Evolutionary conservation across 495 filamentous ascomycete species (phyloP).

Genomic region (Acidiella bohemica): DNA sequence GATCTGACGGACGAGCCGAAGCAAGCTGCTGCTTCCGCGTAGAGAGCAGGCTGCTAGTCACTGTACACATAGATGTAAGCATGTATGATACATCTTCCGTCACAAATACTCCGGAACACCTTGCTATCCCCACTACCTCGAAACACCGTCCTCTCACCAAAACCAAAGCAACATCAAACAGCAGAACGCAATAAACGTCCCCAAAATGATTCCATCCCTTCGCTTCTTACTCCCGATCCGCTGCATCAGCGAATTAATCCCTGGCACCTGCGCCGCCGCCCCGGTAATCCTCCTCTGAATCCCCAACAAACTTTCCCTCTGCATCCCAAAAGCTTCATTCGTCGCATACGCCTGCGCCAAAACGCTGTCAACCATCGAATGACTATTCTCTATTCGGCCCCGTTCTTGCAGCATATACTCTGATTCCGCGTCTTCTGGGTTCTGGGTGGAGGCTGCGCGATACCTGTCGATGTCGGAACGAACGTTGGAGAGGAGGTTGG

Average conservation of each 20-base stretch:
- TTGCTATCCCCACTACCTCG: not conserved
- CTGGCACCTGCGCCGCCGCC: constrained; percentile 80
- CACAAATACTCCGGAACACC: constrained; percentile 1
- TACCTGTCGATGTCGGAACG: constrained; percentile 86
- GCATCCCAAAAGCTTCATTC: constrained; percentile 76
- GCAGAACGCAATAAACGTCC: constrained; percentile 77
- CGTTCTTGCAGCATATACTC: constrained; percentile 97
- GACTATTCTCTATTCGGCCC: constrained; percentile 65
- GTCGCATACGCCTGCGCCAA: constrained; percentile 95
- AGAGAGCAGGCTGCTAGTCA: not conserved
- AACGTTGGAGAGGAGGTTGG: constrained; percentile 83
- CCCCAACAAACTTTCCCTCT: constrained; percentile 71
- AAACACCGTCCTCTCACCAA: constrained; percentile 47
- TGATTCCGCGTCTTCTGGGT: constrained; percentile 69
- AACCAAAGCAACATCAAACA: constrained; percentile 79
- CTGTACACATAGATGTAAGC: not conserved
- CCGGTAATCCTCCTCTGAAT: constrained; percentile 81
- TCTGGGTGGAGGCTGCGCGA: constrained; percentile 36
- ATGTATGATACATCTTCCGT: not conserved
- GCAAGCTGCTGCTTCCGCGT: constrained; percentile 1
- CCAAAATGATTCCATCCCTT: constrained; percentile 88
- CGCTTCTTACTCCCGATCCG: constrained; percentile 92
- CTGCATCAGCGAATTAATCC: constrained; percentile 82
- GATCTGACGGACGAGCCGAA: constrained; percentile 11
- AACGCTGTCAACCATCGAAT: constrained; percentile 78